Evolutionary conservation across 768 basidiomycete genomes (phyloP), one percentile per base, ranked within the genome.

Genomic region (Leccinum fibrillosum): DNA sequence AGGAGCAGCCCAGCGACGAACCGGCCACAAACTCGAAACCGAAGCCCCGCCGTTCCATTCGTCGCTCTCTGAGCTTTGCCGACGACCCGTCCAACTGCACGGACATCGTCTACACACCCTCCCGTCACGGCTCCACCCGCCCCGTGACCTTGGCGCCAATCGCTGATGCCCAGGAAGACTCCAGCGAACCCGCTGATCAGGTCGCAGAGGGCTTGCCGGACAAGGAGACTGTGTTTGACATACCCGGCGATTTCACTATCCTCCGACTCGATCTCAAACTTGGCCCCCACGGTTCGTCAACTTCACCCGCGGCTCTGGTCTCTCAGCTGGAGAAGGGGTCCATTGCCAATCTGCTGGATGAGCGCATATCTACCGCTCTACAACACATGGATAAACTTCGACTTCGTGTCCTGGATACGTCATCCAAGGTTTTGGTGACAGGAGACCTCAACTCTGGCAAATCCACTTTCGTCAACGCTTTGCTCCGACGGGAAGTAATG

Each of bases 401-500:
- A 34, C 80, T 84, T 52, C 92, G 97, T 42, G 86, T 98, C 13
- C 80, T 90, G 70, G 95, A 98, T 72, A 93, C 87, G 6, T 90
- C 92, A 1, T 96, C 94, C 67, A 93, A 97, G 72, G 94, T 99
- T 52, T 86, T 99, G 62, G 94, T 99, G 58, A 98, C 97, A 23
- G 97, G 97, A 59, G 97, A 99, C 71, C 81, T 99, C 58, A 99
- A 99, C 72, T 90, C 97, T 35, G 97, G 97, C 66, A 99, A 99
- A 75, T 97, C 94, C 19, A 98, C 97, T 0, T 92, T 99, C 70
- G 93, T 99, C 70, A 99, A 99, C 69, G 92, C 96, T 5, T 79
- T 99, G 34, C 84, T 99, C 5, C 81, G 94, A 49, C 82, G 94
- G 6, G 85, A 92, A 68, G 86, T 97, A 47, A 92, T 99, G 89